Percentiles rank a stretch among this genome's conserved stretches.
These are phyloP conservation scores for Boletus rex-veris DNA, from an alignment of 768 basidiomycete species.

Conservation along the genomic window DNA sequence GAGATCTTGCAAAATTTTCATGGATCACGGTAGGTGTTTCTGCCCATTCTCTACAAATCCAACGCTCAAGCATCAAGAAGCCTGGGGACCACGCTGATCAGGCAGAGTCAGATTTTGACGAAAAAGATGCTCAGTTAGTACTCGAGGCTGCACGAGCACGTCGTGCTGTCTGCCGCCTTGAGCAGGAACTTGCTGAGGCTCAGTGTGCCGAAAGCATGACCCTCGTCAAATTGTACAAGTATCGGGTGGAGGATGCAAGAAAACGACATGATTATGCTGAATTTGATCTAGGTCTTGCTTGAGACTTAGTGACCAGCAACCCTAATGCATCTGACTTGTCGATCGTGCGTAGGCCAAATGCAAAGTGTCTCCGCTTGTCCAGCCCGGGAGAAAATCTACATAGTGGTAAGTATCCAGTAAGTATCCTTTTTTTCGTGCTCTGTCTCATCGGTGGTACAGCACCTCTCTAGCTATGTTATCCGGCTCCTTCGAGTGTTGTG, in stretches of 20 bases:
- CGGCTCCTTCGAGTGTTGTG: no score
- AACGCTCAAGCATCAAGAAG: no score
- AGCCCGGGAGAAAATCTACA: not conserved
- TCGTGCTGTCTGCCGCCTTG: not conserved
- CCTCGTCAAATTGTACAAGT: not conserved
- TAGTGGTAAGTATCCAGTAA: no score
- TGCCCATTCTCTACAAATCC: no score
- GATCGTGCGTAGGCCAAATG: not conserved
- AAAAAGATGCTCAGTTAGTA: not conserved
- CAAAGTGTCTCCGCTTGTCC: not conserved
- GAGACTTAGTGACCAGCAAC: not conserved
- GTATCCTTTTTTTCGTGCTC: no score
- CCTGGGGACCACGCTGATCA: no score
- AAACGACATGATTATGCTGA: not conserved
- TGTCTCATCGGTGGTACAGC: no score
- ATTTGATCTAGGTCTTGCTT: not conserved
- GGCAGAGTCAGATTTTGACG: not conserved
- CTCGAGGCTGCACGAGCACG: not conserved
- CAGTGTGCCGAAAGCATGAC: not conserved
- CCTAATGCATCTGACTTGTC: not conserved
- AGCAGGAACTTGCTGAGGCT: not conserved
- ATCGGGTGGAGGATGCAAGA: not conserved
- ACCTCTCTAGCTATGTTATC: no score
- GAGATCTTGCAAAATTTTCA: not conserved
- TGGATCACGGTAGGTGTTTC: no score